These are phyloP conservation scores for Colletotrichum sp. DNA, from an alignment of 2,329 filamentous ascomycete genomes.

Conservation along the genomic window DNA sequence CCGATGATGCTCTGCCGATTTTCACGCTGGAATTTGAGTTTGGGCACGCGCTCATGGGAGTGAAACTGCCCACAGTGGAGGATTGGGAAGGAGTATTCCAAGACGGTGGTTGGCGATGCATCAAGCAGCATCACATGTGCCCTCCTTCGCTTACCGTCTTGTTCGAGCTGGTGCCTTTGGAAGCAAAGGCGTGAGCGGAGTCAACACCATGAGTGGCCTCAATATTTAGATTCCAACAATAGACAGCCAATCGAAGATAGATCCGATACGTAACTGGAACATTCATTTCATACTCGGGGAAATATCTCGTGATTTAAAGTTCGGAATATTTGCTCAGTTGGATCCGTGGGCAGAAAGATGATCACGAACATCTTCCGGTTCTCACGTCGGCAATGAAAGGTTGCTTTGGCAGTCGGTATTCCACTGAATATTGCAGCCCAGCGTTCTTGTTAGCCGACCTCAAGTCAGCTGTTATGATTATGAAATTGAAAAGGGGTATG, in stretches of 20 bases:
- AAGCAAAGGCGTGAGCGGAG: not conserved
- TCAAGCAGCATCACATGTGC: not conserved
- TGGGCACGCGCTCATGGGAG: conserved; percentile 20
- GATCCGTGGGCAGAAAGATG: not conserved
- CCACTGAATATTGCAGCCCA: not conserved
- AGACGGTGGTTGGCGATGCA: not conserved
- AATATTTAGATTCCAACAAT: not conserved
- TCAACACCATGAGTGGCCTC: not conserved
- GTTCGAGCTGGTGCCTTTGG: not conserved
- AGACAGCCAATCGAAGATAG: not conserved
- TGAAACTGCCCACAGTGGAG: conserved; percentile 18
- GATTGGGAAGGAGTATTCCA: conserved; percentile 21
- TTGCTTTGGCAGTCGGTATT: not conserved
- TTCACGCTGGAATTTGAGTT: conserved; percentile 21
- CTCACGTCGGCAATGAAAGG: not conserved
- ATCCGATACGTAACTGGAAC: not conserved
- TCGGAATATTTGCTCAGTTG: not conserved
- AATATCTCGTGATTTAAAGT: not conserved
- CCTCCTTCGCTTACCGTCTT: not conserved
- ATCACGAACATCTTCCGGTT: not conserved
- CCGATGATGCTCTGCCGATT: conserved; percentile 7
- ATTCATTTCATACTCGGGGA: not conserved
- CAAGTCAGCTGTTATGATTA: not conserved
- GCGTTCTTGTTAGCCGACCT: not conserved
- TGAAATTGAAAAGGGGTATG: not conserved